Evolutionary conservation across 2,329 filamentous ascomycete species (phyloP).

Genomic region (Saccharata proteae): DNA sequence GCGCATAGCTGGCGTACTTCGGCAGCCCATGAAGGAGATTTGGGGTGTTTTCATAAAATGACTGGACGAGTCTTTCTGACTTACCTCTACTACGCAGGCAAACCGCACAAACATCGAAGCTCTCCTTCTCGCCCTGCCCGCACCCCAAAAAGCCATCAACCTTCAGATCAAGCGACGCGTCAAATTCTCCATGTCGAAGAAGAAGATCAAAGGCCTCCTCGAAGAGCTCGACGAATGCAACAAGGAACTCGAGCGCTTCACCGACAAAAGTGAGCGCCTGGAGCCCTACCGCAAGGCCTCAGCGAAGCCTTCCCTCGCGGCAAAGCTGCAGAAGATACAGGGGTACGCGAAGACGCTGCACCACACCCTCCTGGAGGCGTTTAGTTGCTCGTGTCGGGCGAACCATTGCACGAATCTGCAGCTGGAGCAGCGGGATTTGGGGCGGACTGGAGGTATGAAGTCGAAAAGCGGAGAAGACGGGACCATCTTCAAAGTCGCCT

Average conservation of each 20-base stretch:
- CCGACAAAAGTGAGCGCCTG: constrained; percentile 24
- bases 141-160: constrained; percentile 16
- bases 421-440: constrained; percentile 17
- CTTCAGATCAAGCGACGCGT: constrained; percentile 24
- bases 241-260: constrained; percentile 26
- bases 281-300: constrained; percentile 21
- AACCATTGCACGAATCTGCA: constrained; percentile 22
- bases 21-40: too few relatives aligned
- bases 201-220: constrained; percentile 21
- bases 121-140: constrained; percentile 20
- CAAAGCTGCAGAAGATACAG: constrained; percentile 21
- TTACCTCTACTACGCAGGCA: constrained; percentile 15
- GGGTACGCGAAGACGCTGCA: constrained; percentile 22
- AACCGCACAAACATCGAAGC: constrained; percentile 24
- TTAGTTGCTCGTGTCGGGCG: constrained; percentile 22
- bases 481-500: constrained; percentile 22
- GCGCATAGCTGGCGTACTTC: too few relatives aligned
- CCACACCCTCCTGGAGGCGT: constrained; percentile 17
- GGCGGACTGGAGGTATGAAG: constrained; percentile 15
- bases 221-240: constrained; percentile 26
- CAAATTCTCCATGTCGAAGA: constrained; percentile 25
- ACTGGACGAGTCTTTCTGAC: too few relatives aligned
- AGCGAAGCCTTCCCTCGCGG: constrained; percentile 23
- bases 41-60: neutral
- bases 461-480: constrained; percentile 9